Evolutionary conservation across 257 asterid species (phyloP).

Genomic region (Avicennia marina): DNA sequence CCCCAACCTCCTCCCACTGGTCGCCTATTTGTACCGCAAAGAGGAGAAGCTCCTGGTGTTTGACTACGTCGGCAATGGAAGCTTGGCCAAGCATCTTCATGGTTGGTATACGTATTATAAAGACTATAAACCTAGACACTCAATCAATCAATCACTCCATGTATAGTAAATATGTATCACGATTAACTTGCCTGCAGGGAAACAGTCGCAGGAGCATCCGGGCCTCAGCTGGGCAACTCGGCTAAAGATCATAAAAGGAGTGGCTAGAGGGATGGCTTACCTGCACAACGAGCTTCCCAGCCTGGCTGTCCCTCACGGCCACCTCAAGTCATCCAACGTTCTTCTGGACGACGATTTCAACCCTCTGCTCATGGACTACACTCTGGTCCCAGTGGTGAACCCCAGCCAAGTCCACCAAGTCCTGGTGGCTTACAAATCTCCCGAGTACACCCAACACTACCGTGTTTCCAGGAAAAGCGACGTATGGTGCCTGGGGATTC

Average conservation of each 20-base stretch:
- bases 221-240: constrained; percentile 67
- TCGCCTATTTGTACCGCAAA: constrained; percentile 80
- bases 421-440: constrained; percentile 72
- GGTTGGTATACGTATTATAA: constrained; percentile 24
- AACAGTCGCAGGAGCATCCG: constrained; percentile 34
- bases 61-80: constrained; percentile 55
- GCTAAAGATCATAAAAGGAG: constrained; percentile 76
- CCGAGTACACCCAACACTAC: constrained; percentile 50
- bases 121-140: not conserved
- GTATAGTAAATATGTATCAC: not conserved
- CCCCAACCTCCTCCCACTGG: constrained; percentile 65
- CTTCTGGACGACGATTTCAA: constrained; percentile 48
- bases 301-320: constrained; percentile 63
- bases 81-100: constrained; percentile 72
- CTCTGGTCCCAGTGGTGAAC: constrained; percentile 73
- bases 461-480: constrained; percentile 60
- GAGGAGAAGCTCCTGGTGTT: constrained; percentile 82
- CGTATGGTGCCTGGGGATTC: constrained; percentile 83
- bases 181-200: constrained; percentile 33
- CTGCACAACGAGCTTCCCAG: constrained; percentile 68
- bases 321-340: constrained; percentile 79
- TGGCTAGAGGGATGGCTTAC: constrained; percentile 56
- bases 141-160: no score
- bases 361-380: constrained; percentile 75
- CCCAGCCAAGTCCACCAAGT: constrained; percentile 48